Base-by-base conservation (phyloP, 371 early-diverging fungal genomes). In the Zychaea mexicana region DNA sequence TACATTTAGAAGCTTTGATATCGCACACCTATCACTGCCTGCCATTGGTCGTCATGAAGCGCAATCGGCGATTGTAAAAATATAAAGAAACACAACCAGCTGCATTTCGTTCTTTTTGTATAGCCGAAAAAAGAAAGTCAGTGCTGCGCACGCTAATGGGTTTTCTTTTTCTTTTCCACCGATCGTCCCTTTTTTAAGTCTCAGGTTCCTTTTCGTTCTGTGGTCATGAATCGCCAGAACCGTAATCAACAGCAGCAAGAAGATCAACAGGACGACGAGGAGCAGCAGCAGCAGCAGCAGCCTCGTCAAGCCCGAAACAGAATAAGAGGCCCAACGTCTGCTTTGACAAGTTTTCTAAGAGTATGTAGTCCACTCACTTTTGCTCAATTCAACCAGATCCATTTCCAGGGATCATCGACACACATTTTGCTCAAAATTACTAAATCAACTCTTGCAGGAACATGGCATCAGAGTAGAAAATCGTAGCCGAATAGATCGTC, bases 301-400 rank as follows among this genome's bases (percentile, higher is more conserved):
- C 19, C 27, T 17, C 49, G 19, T 8, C 49, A 27, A 49, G 24
- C n/a, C n/a, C n/a, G 15, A 3, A 86, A 88, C 70, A 75, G 80
- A 63, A 79, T 89, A 0, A 65, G 85, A 26, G 90, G 92, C 0
- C 90, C 92, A 3, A 82, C 89, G 10, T 89, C 90, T 55, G 92
- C 92, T 31, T 74, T 92, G 30, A 85, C 83, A 31, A 88, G 86
- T 47, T 91, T 90, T 54, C 67, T 92, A 33, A 77, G 80, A 45
- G 82, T 81, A 68, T 62, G 42, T 42, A 42, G 13, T 15, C 42
- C 3, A 7, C 13, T 17, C 7, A 12, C 15, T 15, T 42, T 39
- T 42, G n/a, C n/a, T n/a, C n/a, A n/a, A n/a, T n/a, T n/a, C n/a
- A n/a, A n/a, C n/a, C n/a, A n/a, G n/a, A n/a, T n/a, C n/a, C n/a